phyloP scores from a whole-genome alignment of 768 basidiomycete species.

The Rhizopogon roseolus region DNA sequence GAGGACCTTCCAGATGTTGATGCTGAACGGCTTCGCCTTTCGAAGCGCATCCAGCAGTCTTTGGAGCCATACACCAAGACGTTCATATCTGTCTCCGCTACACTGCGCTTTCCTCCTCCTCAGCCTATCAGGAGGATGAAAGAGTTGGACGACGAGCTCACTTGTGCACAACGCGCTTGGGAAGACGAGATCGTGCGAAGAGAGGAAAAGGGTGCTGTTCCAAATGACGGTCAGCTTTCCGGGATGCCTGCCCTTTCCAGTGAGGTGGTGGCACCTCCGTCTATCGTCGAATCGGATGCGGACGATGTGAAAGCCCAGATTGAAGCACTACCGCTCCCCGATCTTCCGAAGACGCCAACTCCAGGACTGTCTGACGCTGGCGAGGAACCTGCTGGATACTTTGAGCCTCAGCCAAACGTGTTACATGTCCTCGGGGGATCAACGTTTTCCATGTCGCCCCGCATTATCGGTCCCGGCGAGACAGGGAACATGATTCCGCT shows the following conservation, averaged over 20 bases:
- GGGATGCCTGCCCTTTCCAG: conserved; percentile 26
- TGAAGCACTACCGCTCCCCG: conserved; percentile 41
- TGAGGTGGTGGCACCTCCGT: conserved; percentile 11
- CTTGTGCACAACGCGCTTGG: conserved; percentile 66
- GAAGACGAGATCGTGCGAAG: conserved; percentile 81
- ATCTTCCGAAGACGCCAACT: conserved; percentile 32
- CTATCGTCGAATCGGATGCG: conserved; percentile 15
- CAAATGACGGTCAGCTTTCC: conserved; percentile 12
- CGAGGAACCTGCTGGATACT: conserved; percentile 37
- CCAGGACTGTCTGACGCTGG: conserved; percentile 24
- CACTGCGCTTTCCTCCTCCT: conserved; percentile 88
- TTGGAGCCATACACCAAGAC: conserved; percentile 82
- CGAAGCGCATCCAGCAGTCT: conserved; percentile 73
- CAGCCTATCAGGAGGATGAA: conserved; percentile 86
- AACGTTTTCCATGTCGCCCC: conserved; percentile 27
- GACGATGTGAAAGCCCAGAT: conserved; percentile 67
- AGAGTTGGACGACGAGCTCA: conserved; percentile 77
- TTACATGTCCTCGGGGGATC: conserved; percentile 25
- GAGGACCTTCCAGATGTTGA: conserved; percentile 65
- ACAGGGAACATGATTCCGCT: conserved; percentile 40
- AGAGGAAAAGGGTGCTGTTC: conserved; percentile 53
- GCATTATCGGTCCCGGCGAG: conserved; percentile 20
- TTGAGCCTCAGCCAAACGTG: conserved; percentile 31
- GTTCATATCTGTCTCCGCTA: conserved; percentile 92
- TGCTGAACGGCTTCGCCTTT: conserved; percentile 62